Base-by-base conservation (phyloP, 2,329 filamentous ascomycete species). In the Cordyceps fumosorosea region DNA sequence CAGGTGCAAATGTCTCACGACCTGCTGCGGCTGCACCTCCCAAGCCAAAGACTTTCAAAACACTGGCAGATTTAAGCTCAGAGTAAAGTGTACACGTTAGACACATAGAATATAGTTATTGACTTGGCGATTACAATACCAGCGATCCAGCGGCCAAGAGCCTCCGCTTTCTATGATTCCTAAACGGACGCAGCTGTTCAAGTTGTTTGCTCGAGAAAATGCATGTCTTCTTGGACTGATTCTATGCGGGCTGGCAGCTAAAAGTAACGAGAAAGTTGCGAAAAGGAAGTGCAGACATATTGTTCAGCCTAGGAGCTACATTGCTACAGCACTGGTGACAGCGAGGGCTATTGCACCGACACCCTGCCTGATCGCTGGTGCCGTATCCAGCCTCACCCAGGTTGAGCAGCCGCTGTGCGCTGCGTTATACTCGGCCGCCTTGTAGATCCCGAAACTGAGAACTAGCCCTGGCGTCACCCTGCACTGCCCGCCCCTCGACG, bases 11-110 rank as follows among this genome's bases (percentile, higher is more conserved):
- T 22, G 61, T 45, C 64, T 66, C 2, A 60, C 68, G 63, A 71
- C 65, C 70, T 69, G 10, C 70, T 72, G 18, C 73, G 72, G 29
- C 75, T 73, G 58, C 48, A 60, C 65, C 78, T 44, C 40, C 58
- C 11, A 62, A 62, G 48, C 60, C 60, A 52, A 62, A 62, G 54
- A 62, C 60, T n/a, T 81, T 82, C 68, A 80, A 76, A 73, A 86
- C 83, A 1, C 66, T 86, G 71, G 80, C 82, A 8, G 83, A 86
- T 66, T 67, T 86, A 63, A 77, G 76, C 44, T 65, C 64, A 4
- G 70, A 74, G 26, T 71, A 52, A 37, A 11, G 12, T 12, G 24
- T 51, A 34, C 5, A 22, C 22, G 11, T 14, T 37, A n/a, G 29
- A 34, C n/a, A 34, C 29, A 29, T 55, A 55, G 18, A 16, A 58